Percentiles rank a stretch among this genome's conserved stretches.
Evolutionary conservation across 306 rosid species (phyloP).

Genomic region (Leucaena leucocephala): DNA sequence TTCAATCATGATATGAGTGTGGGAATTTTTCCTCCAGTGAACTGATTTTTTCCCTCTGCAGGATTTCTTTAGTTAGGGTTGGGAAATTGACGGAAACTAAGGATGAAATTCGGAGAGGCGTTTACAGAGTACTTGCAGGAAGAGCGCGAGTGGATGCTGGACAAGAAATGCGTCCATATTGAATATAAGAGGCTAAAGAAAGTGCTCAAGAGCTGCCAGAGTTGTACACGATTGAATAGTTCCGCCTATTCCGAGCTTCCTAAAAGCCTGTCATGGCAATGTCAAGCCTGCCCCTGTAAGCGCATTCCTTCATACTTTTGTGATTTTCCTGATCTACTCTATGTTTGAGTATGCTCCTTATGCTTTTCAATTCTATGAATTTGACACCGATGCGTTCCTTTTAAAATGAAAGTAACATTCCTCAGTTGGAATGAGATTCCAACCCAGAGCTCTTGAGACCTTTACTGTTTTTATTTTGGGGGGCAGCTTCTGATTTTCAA

Average conservation of each 20-base stretch:
- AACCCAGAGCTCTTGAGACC: neutral
- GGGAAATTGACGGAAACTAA: constrained; percentile 4
- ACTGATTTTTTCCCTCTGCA: neutral
- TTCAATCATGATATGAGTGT: neutral
- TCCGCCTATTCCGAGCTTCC: constrained; percentile 35
- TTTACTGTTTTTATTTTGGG: neutral
- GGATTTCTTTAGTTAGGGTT: constrained; percentile 39
- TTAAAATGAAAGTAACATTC: neutral
- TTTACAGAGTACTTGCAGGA: constrained; percentile 69
- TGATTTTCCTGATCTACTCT: neutral
- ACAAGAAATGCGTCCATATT: constrained; percentile 62
- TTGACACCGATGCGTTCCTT: neutral
- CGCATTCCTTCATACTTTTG: neutral
- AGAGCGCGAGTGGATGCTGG: constrained; percentile 58
- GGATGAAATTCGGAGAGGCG: constrained; percentile 81
- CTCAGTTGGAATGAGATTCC: neutral
- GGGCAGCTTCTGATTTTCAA: neutral
- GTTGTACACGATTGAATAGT: constrained; percentile 40
- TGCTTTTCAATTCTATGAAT: constrained; percentile 23
- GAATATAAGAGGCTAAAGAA: constrained; percentile 77
- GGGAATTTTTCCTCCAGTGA: neutral
- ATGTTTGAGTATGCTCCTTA: neutral
- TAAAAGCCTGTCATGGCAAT: constrained; percentile 41
- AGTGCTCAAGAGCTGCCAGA: constrained; percentile 75
- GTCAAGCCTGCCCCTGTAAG: constrained; percentile 75